These are phyloP conservation scores for Euphorbia schlechtendalii DNA, from an alignment of 441 rosid species.

Conservation along the genomic window DNA sequence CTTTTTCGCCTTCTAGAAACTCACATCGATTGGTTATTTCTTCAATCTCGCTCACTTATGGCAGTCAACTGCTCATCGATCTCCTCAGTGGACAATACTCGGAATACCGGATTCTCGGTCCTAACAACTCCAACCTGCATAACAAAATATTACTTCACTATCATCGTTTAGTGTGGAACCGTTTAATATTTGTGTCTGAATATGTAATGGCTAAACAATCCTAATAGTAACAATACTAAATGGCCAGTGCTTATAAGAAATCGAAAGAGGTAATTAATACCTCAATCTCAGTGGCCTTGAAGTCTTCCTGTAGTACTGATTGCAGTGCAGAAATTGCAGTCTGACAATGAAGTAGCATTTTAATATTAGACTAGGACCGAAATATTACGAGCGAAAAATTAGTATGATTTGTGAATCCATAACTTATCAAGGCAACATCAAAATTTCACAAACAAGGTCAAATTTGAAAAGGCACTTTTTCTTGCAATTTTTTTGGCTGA, in stretches of 20 bases:
- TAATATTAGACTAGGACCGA: neutral
- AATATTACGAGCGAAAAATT: neutral
- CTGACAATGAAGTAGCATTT: conserved; percentile 26
- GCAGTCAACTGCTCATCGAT: conserved; percentile 89
- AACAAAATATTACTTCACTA: neutral
- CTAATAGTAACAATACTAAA: no score
- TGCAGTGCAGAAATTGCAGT: conserved; percentile 88
- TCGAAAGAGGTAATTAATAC: conserved; percentile 25
- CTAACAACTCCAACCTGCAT: conserved; percentile 92
- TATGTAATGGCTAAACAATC: neutral
- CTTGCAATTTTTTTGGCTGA: neutral
- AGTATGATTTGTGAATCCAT: neutral
- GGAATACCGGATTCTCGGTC: conserved; percentile 57
- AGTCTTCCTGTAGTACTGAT: conserved; percentile 95
- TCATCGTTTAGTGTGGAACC: neutral
- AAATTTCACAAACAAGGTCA: neutral
- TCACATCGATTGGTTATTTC: neutral
- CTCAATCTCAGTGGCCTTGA: conserved; percentile 97
- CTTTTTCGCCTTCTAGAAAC: neutral
- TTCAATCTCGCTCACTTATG: conserved; percentile 72
- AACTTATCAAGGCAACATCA: neutral
- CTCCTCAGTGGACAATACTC: conserved; percentile 67
- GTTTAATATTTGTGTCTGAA: no score
- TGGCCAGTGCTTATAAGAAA: neutral
- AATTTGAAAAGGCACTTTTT: neutral